Evolutionary conservation across 176 grass and related monocot genomes (phyloP).

Genomic region (Echinochloa phyllopogon): DNA sequence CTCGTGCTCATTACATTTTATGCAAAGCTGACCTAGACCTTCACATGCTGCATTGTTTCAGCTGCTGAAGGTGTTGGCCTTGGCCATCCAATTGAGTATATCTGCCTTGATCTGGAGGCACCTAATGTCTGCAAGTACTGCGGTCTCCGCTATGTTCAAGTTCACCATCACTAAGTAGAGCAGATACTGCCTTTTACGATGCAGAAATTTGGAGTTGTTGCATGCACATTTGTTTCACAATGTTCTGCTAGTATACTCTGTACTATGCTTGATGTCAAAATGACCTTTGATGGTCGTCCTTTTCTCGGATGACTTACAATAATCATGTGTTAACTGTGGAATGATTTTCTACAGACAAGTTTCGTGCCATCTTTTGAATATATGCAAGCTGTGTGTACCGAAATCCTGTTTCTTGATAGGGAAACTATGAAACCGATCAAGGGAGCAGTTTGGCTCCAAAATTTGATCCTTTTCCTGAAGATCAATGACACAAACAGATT

Average conservation of each 20-base stretch:
- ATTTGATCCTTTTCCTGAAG: neutral
- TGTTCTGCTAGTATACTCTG: conserved; percentile 38
- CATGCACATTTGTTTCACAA: conserved; percentile 44
- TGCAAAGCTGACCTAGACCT: conserved; percentile 42
- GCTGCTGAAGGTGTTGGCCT: conserved; percentile 62
- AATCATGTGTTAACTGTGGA: conserved; percentile 36
- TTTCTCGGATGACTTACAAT: conserved; percentile 32
- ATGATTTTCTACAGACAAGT: conserved; percentile 5
- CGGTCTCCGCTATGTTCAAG: conserved; percentile 88
- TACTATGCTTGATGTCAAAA: conserved; percentile 18
- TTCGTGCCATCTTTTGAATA: neutral
- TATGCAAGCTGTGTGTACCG: neutral
- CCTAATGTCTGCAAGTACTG: conserved; percentile 98
- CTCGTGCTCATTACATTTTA: conserved; percentile 15
- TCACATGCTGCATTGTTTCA: conserved; percentile 49
- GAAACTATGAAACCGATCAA: conserved; percentile 20
- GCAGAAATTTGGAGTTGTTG: conserved; percentile 52
- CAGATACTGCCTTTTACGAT: conserved; percentile 2
- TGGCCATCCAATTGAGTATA: conserved; percentile 95
- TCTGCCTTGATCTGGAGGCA: conserved; percentile 81
- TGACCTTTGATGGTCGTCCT: conserved; percentile 22
- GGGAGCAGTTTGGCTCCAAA: neutral
- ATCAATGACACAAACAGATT: neutral
- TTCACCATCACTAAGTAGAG: conserved; percentile 76
- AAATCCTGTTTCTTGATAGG: neutral